Base-by-base conservation (phyloP, 148 eudicot species). In the Cornus florida region DNA sequence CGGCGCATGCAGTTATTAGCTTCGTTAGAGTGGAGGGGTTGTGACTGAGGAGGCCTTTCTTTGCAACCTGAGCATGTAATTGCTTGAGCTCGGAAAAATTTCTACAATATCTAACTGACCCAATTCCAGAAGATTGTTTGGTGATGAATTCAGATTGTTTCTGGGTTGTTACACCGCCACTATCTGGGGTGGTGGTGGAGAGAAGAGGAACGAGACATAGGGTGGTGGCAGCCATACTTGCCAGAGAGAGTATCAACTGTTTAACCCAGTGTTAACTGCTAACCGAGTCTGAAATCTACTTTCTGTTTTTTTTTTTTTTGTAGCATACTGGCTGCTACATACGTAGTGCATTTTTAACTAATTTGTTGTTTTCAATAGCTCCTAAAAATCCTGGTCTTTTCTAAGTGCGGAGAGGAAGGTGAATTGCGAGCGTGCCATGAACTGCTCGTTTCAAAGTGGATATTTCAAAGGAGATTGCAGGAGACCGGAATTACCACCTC, bases 21-120 rank as follows among this genome's bases (percentile, higher is more conserved):
- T 80, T 77, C 3, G 74, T 71, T 11, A 86, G 73, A 14, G 43
- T 9, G 19, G 70, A n/a, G 20, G 69, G 2, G 38, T 22, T 20
- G 41, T 19, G 31, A 5, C 35, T 33, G 38, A 35, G 38, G 31
- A 64, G 75, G 79, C 87, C 83, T 23, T 79, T 57, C 65, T 79
- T 86, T 73, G 79, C 74, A 43, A 83, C 39, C 17, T 79, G 84
- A 68, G 76, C 84, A 14, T 86, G 89, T 28, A 76, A 68, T 77
- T 86, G 86, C 72, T 81, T 81, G 53, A 82, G 39, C 75, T 84
- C 81, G 38, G 73, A 50, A 10, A 84, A 35, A 68, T 70, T 84
- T 79, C 64, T 79, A 84, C 83, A 77, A 24, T 48, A 28, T 81
- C 73, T 81, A 39, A 85, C 32, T 53, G 81, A 79, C 43, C 57